Percentiles rank a stretch among this genome's conserved stretches.
These are phyloP conservation scores for Thielaviopsis euricoi DNA, from an alignment of 2,329 filamentous ascomycete genomes.

Conservation along the genomic window DNA sequence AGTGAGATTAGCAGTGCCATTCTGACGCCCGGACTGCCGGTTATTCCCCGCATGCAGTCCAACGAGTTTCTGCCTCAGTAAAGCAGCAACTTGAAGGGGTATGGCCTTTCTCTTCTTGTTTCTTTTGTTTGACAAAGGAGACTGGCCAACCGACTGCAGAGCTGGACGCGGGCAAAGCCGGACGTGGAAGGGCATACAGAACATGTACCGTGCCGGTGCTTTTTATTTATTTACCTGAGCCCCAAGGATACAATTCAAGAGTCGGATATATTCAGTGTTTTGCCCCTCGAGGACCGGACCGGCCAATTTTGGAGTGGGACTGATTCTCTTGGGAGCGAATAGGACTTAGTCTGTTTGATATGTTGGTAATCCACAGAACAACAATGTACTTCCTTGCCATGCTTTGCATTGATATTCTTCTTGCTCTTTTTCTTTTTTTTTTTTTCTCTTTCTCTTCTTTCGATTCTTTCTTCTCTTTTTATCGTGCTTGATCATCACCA, in stretches of 20 bases:
- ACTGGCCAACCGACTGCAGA: too few species aligned
- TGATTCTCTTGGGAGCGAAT: neutral
- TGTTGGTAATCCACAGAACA: conserved; percentile 8
- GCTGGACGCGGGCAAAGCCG: too few species aligned
- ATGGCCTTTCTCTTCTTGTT: neutral
- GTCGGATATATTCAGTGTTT: too few species aligned
- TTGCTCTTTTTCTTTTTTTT: neutral
- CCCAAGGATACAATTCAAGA: too few species aligned
- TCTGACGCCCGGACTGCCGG: conserved; percentile 6
- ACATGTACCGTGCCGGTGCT: too few species aligned
- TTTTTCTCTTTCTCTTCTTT: neutral
- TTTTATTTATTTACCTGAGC: too few species aligned
- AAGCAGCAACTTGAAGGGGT: neutral
- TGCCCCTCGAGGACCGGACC: too few species aligned
- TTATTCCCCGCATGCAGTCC: conserved; percentile 5
- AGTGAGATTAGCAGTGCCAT: neutral
- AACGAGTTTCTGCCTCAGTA: conserved; percentile 3
- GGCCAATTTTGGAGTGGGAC: too few species aligned
- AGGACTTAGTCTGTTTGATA: conserved; percentile 1
- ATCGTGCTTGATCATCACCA: neutral
- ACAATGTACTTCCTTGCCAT: conserved; percentile 5
- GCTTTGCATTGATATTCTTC: neutral
- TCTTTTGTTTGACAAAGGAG: too few species aligned
- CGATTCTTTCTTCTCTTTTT: neutral
- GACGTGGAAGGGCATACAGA: too few species aligned